Evolutionary conservation across 164 flowering plant species (phyloP).

Genomic region (Pachysandra terminalis): DNA sequence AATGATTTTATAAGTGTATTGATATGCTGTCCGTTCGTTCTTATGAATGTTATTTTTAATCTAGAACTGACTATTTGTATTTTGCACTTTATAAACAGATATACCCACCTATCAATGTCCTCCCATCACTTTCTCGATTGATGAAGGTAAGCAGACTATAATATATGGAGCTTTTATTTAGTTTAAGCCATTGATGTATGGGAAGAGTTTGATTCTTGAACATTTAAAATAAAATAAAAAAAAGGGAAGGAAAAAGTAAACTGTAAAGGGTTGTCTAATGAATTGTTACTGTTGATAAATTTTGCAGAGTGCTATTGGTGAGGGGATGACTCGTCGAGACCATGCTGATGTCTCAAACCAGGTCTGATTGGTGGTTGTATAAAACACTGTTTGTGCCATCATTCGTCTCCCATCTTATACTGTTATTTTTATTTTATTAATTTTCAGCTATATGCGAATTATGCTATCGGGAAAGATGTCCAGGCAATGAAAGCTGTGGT

Average conservation of each 20-base stretch:
- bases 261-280: too few relatives aligned
- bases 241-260: background rate
- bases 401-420: background rate
- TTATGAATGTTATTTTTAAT: too few relatives aligned
- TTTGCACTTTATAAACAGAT: constrained; percentile 47
- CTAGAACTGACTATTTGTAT: background rate
- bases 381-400: too few relatives aligned
- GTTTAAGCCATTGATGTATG: background rate
- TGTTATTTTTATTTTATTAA: background rate
- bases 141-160: constrained; percentile 70
- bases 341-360: constrained; percentile 99
- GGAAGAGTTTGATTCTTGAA: background rate
- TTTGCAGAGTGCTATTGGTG: constrained; percentile 92
- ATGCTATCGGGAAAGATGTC: constrained; percentile 99
- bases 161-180: background rate
- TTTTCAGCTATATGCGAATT: constrained; percentile 88
- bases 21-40: too few relatives aligned
- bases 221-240: background rate
- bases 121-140: constrained; percentile 91
- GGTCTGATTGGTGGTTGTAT: constrained; percentile 33
- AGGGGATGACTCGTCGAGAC: too few relatives aligned
- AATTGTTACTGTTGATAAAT: background rate
- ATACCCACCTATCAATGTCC: too few relatives aligned
- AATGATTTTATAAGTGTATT: too few relatives aligned
- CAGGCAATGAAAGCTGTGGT: too few relatives aligned